Evolutionary conservation across 805 yeast species (phyloP).

Genomic region (Schwanniomyces sp.): DNA sequence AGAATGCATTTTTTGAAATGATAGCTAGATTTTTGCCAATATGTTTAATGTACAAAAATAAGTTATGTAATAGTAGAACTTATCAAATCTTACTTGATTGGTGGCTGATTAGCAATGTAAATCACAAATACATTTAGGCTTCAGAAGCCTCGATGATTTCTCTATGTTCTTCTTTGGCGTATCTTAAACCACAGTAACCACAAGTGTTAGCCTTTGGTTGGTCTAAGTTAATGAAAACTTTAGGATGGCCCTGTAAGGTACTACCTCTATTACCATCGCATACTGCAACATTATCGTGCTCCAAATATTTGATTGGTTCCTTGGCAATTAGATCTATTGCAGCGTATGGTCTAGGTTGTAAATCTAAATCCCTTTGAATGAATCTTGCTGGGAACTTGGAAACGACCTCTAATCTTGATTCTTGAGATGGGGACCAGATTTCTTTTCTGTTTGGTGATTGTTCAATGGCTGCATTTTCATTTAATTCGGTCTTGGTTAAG

Average conservation of each 20-base stretch:
- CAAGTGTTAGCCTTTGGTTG: constrained; percentile 71
- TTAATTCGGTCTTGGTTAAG: constrained; percentile 22
- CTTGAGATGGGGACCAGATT: constrained; percentile 75
- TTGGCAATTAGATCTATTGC: constrained; percentile 81
- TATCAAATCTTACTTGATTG: not conserved
- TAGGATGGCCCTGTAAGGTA: constrained; percentile 79
- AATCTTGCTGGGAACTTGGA: constrained; percentile 58
- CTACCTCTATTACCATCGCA: constrained; percentile 78
- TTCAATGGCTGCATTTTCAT: constrained; percentile 26
- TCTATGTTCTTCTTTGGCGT: constrained; percentile 53
- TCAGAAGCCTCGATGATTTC: constrained; percentile 32
- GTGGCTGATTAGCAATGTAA: not conserved
- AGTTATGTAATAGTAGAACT: not conserved
- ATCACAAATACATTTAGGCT: not conserved
- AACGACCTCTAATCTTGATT: constrained; percentile 55
- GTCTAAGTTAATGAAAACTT: constrained; percentile 77
- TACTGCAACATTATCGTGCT: constrained; percentile 61
- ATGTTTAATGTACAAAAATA: not conserved
- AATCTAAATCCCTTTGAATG: constrained; percentile 63
- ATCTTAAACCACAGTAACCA: constrained; percentile 78
- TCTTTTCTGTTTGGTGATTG: constrained; percentile 78
- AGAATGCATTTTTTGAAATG: not conserved
- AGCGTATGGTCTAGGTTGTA: constrained; percentile 78
- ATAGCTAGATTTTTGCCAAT: not conserved
- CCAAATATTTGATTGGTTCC: constrained; percentile 66